These are phyloP conservation scores for Acanthamoeba sp. DNA, from an alignment of 208 protist genomes.

Conservation along the genomic window DNA sequence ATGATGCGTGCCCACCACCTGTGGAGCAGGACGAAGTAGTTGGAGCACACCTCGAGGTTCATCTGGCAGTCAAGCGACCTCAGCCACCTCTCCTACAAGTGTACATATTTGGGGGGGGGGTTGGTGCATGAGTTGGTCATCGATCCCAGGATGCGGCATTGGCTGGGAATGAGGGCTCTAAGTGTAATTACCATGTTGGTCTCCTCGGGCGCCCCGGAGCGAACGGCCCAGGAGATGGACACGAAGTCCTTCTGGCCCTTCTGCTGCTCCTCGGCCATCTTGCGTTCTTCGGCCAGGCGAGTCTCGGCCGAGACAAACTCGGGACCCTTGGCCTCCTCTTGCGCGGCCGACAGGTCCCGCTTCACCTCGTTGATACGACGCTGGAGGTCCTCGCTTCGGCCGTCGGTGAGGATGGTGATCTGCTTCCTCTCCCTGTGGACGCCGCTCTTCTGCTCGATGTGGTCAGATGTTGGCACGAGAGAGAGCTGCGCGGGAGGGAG, in stretches of 20 bases:
- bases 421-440: slow-evolving; percentile 19
- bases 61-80: slow-evolving; percentile 51
- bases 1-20: slow-evolving; percentile 67
- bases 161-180: too few relatives aligned
- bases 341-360: slow-evolving; percentile 28
- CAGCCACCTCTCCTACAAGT: slow-evolving; percentile 31
- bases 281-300: slow-evolving; percentile 6
- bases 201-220: slow-evolving; percentile 48
- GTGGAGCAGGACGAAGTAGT: slow-evolving; percentile 50
- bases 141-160: too few relatives aligned
- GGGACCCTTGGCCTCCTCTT: slow-evolving; percentile 8
- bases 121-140: too few relatives aligned
- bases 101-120: too few relatives aligned
- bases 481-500: neutral
- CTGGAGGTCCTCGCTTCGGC: slow-evolving; percentile 50
- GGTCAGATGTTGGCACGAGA: neutral
- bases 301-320: neutral
- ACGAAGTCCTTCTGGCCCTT: slow-evolving; percentile 57
- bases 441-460: neutral
- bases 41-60: neutral
- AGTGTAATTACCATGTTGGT: slow-evolving; percentile 29
- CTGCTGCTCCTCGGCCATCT: neutral
- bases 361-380: slow-evolving; percentile 26
- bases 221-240: slow-evolving; percentile 6
- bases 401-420: slow-evolving; percentile 58